phyloP scores from a whole-genome alignment of 768 basidiomycete genomes.

The Boletus subparvulus region DNA sequence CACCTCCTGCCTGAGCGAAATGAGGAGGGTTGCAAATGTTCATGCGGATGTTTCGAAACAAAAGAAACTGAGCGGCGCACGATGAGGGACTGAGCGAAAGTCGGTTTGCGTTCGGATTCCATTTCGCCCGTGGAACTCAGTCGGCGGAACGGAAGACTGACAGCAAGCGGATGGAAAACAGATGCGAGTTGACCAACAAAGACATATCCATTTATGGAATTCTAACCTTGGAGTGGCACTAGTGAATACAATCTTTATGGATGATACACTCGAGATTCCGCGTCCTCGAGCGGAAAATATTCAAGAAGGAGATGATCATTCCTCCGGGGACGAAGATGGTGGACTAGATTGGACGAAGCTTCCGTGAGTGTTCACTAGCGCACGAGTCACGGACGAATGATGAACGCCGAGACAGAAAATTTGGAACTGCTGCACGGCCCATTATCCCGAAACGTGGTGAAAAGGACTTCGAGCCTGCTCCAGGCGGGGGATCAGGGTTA shows the following conservation, averaged over 20 bases:
- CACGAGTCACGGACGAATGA: constrained; percentile 6
- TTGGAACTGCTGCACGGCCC: constrained; percentile 45
- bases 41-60: constrained; percentile 4
- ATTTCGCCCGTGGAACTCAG: constrained; percentile 17
- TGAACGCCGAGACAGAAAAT: constrained; percentile 14
- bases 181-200: no score
- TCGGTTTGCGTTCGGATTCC: constrained; percentile 36
- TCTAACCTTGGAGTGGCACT: no score
- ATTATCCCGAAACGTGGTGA: constrained; percentile 95
- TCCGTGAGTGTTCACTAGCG: constrained; percentile 41
- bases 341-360: constrained; percentile 84
- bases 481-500: constrained; percentile 61
- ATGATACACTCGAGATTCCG: constrained; percentile 56
- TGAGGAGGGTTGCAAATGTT: constrained; percentile 11
- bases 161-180: background rate
- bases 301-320: constrained; percentile 40
- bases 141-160: constrained; percentile 9
- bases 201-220: constrained; percentile 12
- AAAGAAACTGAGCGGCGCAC: constrained; percentile 33
- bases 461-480: constrained; percentile 91
- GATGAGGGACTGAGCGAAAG: constrained; percentile 47
- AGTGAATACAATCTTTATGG: constrained; percentile 46
- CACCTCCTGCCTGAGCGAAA: constrained; percentile 68
- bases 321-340: constrained; percentile 73
- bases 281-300: constrained; percentile 13